A percentile compares a stretch with the other conserved stretches of the same genome.
These are phyloP conservation scores for Diaporthe citrichinensis DNA, from an alignment of 2,329 filamentous ascomycete species.

Conservation along the genomic window DNA sequence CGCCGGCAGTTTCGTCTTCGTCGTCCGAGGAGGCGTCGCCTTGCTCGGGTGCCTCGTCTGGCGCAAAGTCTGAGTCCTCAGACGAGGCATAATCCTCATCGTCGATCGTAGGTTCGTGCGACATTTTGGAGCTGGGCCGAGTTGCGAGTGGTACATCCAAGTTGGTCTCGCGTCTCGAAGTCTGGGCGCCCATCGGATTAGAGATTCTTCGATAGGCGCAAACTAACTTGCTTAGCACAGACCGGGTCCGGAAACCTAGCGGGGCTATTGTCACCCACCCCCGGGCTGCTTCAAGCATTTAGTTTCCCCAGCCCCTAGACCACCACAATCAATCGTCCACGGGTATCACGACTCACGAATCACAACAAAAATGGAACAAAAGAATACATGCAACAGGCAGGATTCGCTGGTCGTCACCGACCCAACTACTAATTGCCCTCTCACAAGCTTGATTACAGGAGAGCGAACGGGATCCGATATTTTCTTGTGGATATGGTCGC, in stretches of 20 bases:
- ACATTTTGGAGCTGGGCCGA: constrained; percentile 53
- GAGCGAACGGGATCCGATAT: constrained; percentile 35
- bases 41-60: constrained; percentile 63
- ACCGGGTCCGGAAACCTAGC: neutral
- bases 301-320: neutral
- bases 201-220: neutral
- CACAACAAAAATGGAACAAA: neutral
- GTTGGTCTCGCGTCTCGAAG: neutral
- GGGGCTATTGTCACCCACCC: neutral
- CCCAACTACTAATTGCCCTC: constrained; percentile 34
- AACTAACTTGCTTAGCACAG: neutral
- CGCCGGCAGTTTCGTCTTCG: constrained; percentile 54
- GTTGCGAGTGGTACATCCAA: neutral
- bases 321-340: neutral
- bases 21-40: constrained; percentile 63
- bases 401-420: constrained; percentile 37
- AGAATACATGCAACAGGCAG: constrained; percentile 37
- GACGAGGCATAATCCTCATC: constrained; percentile 76
- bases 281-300: neutral
- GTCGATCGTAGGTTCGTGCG: constrained; percentile 56
- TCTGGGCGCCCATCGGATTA: neutral
- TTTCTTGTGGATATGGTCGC: constrained; percentile 35
- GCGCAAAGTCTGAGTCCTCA: constrained; percentile 81
- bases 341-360: neutral
- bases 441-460: constrained; percentile 36